Evolutionary conservation across 202 grass and related monocot genomes (phyloP).

Genomic region (Panicum virgatum): DNA sequence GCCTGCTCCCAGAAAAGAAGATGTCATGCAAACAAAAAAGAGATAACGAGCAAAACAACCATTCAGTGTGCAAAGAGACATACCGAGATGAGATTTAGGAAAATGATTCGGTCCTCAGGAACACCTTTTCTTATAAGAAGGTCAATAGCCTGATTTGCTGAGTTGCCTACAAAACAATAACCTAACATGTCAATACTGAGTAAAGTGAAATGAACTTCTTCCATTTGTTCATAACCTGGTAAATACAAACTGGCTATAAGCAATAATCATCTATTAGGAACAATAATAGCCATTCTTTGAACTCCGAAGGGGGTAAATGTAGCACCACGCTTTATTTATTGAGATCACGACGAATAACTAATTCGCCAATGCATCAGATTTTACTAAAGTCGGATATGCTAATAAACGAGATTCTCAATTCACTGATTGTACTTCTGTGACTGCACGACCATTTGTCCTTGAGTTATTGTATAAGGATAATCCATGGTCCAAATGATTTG

Average conservation of each 20-base stretch:
- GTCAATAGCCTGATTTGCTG: conserved; percentile 90
- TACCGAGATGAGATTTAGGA: conserved; percentile 98
- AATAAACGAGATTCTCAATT: conserved; percentile 6
- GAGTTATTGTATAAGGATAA: conserved; percentile 2
- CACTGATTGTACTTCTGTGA: background rate
- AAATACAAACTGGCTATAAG: background rate
- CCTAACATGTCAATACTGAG: background rate
- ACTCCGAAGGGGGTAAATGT: background rate
- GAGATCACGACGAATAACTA: background rate
- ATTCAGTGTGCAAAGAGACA: conserved; percentile 1
- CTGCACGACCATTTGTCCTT: background rate
- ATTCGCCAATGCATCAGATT: background rate
- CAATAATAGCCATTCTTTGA: background rate
- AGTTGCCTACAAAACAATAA: conserved; percentile 65
- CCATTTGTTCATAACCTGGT: background rate
- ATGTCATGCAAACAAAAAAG: background rate
- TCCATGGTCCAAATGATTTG: background rate
- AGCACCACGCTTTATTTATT: background rate
- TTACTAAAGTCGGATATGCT: no score
- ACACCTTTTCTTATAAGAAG: conserved; percentile 93
- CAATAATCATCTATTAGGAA: conserved; percentile 3
- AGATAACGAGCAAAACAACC: background rate
- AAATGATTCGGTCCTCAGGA: conserved; percentile 86
- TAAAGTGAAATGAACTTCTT: background rate
- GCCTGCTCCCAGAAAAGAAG: conserved; percentile 47